Base-by-base conservation (phyloP, 192 early-diverging fungal species). In the Allomyces macrogynus region DNA sequence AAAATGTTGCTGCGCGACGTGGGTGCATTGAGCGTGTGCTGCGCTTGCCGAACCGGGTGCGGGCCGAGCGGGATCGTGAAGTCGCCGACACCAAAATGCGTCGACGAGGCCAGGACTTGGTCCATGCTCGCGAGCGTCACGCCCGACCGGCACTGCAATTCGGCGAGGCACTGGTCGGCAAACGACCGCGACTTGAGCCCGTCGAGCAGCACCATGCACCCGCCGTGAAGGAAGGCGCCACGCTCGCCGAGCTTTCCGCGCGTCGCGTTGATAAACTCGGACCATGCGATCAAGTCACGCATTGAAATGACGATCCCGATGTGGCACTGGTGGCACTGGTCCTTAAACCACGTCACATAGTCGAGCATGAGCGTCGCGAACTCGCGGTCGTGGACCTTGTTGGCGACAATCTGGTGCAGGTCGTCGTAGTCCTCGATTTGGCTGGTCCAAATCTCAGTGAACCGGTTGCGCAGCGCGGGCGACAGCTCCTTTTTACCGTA, bases 401-500 rank as follows among this genome's bases (percentile, higher is more conserved):
- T 67, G 14, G 62, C 62, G 23, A 82, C 72, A 32, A 82, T 73
- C 54, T 78, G 72, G 18, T 70, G 64, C 54, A 94, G 69, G 72
- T 99, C 95, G 5, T 81, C 80, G 32, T 74, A 71, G 74, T 89
- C 88, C 0, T 80, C 78, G 4, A 95, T 85, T n/a, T 84, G 74
- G 7, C 91, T 90, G 3, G 93, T 91, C 95, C 95, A 99, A 23
- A 99, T 83, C 72, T 99, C 95, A 7, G 93, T 95, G 67, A 99
- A 99, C 62, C 95, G 86, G 75, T 99, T 99, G 44, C 95, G 82
- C 63, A 99, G 81, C 9, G 95, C 95, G 43, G 95, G 95, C 12
- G 89, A 92, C 18, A 99, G 81, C 72, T 99, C 95, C 69, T 95
- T 95, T 75, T 99, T 99, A 54, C 95, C 95, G 72, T 93, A 96